Evolutionary conservation across 148 eudicot species (phyloP), one percentile per base, ranked within the genome.

Genomic region (Rhododendron vialii): DNA sequence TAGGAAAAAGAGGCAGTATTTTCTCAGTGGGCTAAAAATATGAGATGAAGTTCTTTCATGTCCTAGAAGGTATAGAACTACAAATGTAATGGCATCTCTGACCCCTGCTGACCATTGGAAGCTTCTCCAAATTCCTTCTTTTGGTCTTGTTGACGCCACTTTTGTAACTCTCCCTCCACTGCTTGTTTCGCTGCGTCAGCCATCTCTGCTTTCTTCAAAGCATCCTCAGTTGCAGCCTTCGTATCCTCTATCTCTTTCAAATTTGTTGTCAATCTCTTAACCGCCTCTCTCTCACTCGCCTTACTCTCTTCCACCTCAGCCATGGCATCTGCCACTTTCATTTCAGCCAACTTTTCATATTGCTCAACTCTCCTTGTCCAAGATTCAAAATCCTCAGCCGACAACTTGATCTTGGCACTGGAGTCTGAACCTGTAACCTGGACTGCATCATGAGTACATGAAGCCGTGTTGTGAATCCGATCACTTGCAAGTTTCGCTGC

Each of bases 201-300:
- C 91, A 90, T 89, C 71, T 95, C 95, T 9, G 94, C 95, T 83
- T 86, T 85, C 92, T 93, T 95, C 51, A 94, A 81, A 86, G 98
- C 96, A 9, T 93, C 95, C 78, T 89, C 91, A 61, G 91, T 93
- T 35, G 93, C 94, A 33, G 82, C 87, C 82, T 92, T 91, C 12
- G 93, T 47, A 35, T 90, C 93, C 84, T 93, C 93, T 2, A 91
- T 91, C 88, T 92, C 98, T 86, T 89, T 91, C 38, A 89, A 83
- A 83, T 86, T 86, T 33, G 86, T 90, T 80, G 94, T 95, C 84
- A 95, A 82, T 84, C 91, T 91, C 88, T 82, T 81, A 18, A 89
- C 90, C 3, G 89, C 88, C 81, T 89, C 94, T 80, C 83, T 91
- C 53, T 92, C 93, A 51, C 89, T 93, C 78, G 89, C 93, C 41